These are phyloP conservation scores for Chaetomium fimeti DNA, from an alignment of 495 filamentous ascomycete genomes.

Conservation along the genomic window DNA sequence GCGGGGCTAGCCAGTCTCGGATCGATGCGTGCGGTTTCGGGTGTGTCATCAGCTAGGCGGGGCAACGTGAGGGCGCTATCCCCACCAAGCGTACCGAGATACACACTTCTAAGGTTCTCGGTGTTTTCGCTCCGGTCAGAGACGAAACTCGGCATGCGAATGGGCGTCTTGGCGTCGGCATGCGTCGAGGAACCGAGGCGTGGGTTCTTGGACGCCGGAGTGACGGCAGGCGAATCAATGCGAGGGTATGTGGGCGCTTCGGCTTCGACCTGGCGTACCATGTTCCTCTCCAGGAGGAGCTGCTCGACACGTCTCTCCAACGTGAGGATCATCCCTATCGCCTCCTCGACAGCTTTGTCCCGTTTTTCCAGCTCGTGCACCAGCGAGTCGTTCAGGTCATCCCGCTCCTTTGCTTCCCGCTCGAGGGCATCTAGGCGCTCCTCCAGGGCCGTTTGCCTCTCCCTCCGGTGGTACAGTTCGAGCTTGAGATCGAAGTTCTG, in stretches of 20 bases:
- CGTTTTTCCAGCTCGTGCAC: constrained; percentile 68
- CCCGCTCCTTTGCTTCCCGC: constrained; percentile 49
- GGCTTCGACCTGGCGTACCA: constrained; percentile 41
- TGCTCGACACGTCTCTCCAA: constrained; percentile 67
- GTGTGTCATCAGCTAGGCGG: constrained; percentile 38
- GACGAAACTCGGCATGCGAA: constrained; percentile 66
- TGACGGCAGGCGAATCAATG: constrained; percentile 21
- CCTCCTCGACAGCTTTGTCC: constrained; percentile 77
- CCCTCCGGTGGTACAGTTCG: constrained; percentile 72
- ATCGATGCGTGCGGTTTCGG: constrained; percentile 31
- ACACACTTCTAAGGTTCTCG: constrained; percentile 64
- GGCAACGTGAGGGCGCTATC: constrained; percentile 42
- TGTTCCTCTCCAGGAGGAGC: constrained; percentile 46
- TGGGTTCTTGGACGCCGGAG: constrained; percentile 26
- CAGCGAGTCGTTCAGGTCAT: constrained; percentile 66
- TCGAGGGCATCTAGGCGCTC: constrained; percentile 61
- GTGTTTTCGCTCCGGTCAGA: constrained; percentile 61
- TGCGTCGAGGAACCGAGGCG: constrained; percentile 22
- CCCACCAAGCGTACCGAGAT: constrained; percentile 47
- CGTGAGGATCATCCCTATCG: constrained; percentile 73
- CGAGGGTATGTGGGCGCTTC: constrained; percentile 33
- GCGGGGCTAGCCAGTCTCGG: constrained; percentile 57
- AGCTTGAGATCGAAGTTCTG: constrained; percentile 90
- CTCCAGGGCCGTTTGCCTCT: constrained; percentile 55
- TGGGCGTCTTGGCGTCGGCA: constrained; percentile 34